A percentile compares a stretch with the other conserved stretches of the same genome.
phyloP scores from a whole-genome alignment of 139 green algal genomes.

The Chlorella sorokiniana region DNA sequence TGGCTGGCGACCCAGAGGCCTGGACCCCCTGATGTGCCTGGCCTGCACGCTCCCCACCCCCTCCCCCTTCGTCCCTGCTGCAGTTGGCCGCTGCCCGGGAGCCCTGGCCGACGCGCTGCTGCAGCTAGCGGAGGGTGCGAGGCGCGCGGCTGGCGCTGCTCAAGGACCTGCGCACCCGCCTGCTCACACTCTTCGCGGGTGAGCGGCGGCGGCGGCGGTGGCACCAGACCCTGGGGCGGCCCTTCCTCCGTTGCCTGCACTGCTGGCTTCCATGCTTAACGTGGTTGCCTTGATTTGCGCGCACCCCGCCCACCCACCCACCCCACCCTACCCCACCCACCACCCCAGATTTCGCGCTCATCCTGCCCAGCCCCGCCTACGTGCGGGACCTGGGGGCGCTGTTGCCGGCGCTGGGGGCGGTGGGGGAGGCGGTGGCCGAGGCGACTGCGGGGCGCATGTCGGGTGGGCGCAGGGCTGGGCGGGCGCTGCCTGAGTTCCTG shows the following conservation, averaged over 20 bases:
- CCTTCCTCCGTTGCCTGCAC: neutral
- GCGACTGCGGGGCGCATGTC: conserved; percentile 9
- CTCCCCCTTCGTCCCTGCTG: neutral
- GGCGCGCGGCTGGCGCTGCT: conserved; percentile 13
- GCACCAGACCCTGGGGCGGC: neutral
- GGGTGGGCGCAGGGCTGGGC: neutral
- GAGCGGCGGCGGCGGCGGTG: no score
- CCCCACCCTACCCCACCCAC: neutral
- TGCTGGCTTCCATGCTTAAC: neutral
- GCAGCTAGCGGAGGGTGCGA: conserved; percentile 44
- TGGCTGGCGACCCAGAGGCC: neutral
- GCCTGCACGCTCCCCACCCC: neutral
- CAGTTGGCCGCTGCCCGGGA: conserved; percentile 45
- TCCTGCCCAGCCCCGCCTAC: conserved; percentile 39
- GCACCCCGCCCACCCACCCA: neutral
- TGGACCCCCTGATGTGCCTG: neutral
- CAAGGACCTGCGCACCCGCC: conserved; percentile 62
- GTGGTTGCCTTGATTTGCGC: neutral
- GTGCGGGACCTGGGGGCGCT: conserved; percentile 60
- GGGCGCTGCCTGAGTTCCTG: neutral
- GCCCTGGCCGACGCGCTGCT: conserved; percentile 54
- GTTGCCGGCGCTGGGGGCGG: conserved; percentile 63
- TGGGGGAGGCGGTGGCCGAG: neutral
- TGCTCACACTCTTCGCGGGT: conserved; percentile 75
- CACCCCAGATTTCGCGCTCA: conserved; percentile 34